Base-by-base conservation (phyloP, 805 yeast genomes). In the Teunomyces pallodes region DNA sequence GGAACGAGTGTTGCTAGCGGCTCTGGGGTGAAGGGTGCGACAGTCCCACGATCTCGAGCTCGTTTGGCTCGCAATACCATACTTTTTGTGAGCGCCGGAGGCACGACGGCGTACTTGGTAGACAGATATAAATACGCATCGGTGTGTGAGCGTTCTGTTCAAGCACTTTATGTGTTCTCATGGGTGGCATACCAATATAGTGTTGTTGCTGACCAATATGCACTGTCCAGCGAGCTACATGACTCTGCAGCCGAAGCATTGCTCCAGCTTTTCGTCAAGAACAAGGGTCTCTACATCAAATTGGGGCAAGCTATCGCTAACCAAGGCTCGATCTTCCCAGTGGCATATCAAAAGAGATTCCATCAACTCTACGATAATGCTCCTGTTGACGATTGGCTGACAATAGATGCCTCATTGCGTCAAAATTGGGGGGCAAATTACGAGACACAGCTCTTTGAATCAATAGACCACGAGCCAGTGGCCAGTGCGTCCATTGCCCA, bases 401-500 rank as follows among this genome's bases (percentile, higher is more conserved):
- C 61, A 1, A 66, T 77, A 13, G 80, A 82, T 46, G 45, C 50
- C 3, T 66, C 72, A 2, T 61, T 83, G 49, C 58, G 52, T 12
- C 54, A 52, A 13, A 75, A 74, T 42, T 54, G 77, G 39, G 85
- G 85, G 5, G 43, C 47, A 0, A 54, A 73, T 53, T 80, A 79
- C 60, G 62, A 60, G 36, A 55, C 64, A 9, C 56, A 57, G 14
- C 35, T 69, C 0, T 82, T 82, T 54, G 62, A 63, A 0, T 51
- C 52, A 6, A 69, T 87, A 33, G 84, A 83, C 30, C 79, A 76
- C 51, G 57, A 43, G 0, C 88, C 92, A 1, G 69, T 85, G 13
- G 94, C 92, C 1, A 81, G 88, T 61, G 95, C 92, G 0, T 81
- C 86, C 41, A 75, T 84, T 52, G 90, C 89, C 0, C 90, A 84